These are phyloP conservation scores for Fraxinus sp. DNA, from an alignment of 305 asterid genomes.

Conservation along the genomic window DNA sequence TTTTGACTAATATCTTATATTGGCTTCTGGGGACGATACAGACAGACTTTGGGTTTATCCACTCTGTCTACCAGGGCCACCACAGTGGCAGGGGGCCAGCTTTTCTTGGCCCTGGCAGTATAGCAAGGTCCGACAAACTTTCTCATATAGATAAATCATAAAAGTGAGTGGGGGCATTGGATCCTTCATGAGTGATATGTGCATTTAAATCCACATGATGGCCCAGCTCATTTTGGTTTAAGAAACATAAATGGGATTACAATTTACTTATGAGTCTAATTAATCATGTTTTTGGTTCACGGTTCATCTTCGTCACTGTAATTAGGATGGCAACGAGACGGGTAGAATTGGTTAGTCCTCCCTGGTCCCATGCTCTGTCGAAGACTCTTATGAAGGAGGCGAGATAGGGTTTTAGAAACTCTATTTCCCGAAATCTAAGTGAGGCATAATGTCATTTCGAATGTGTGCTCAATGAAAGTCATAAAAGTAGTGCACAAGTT, in stretches of 20 bases:
- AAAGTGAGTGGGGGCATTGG: background rate
- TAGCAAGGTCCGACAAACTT: too few relatives aligned
- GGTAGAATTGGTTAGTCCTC: background rate
- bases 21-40: background rate
- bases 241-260: background rate
- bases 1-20: background rate
- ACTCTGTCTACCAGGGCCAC: too few relatives aligned
- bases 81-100: too few relatives aligned
- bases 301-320: background rate
- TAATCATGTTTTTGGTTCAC: background rate
- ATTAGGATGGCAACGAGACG: background rate
- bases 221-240: background rate
- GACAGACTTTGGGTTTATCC: background rate
- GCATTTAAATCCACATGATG: background rate
- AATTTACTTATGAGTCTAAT: background rate
- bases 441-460: background rate
- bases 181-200: background rate
- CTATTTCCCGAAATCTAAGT: background rate
- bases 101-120: too few relatives aligned
- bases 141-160: background rate
- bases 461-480: background rate
- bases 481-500: conserved; percentile 6
- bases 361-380: background rate
- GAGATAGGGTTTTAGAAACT: background rate
- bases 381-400: background rate